Percentiles rank a stretch among this genome's conserved stretches.
phyloP scores from a whole-genome alignment of 345 rosid genomes.

The Chamaenerion angustifolium region DNA sequence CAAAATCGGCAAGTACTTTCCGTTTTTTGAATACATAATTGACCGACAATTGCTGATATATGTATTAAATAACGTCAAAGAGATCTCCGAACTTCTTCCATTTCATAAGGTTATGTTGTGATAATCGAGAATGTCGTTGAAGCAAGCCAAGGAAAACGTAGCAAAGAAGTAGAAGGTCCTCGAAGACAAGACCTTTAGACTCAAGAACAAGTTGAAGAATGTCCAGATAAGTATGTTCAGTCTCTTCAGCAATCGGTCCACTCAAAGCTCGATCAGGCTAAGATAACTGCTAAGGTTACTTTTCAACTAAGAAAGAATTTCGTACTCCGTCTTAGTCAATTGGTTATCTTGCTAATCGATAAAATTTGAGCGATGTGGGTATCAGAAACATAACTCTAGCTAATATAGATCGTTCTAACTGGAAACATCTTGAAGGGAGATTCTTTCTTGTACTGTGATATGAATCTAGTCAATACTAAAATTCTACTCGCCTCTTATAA shows the following conservation, averaged over 20 bases:
- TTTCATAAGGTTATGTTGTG: neutral
- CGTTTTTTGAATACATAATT: too few relatives aligned
- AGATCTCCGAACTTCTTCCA: neutral
- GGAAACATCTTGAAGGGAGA: too few relatives aligned
- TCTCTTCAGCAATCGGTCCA: constrained; percentile 64
- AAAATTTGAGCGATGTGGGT: too few relatives aligned
- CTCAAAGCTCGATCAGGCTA: constrained; percentile 56
- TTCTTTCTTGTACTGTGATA: too few relatives aligned
- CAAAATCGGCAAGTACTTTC: too few relatives aligned
- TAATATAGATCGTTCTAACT: too few relatives aligned
- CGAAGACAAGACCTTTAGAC: constrained; percentile 89
- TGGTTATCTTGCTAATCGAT: too few relatives aligned
- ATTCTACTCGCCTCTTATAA: too few relatives aligned
- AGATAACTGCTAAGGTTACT: constrained; percentile 62
- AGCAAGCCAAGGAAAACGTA: constrained; percentile 71
- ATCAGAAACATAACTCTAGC: too few relatives aligned
- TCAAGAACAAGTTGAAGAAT: constrained; percentile 86
- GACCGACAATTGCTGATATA: too few relatives aligned
- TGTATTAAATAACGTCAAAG: too few relatives aligned
- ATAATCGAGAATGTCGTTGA: constrained; percentile 49
- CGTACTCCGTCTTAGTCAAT: neutral
- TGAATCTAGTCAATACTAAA: too few relatives aligned
- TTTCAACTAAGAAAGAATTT: neutral
- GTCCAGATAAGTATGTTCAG: constrained; percentile 92
- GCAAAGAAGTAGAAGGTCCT: constrained; percentile 89